These are phyloP conservation scores for Neofusicoccum cordaticola DNA, from an alignment of 2,329 filamentous ascomycete species.

Conservation along the genomic window DNA sequence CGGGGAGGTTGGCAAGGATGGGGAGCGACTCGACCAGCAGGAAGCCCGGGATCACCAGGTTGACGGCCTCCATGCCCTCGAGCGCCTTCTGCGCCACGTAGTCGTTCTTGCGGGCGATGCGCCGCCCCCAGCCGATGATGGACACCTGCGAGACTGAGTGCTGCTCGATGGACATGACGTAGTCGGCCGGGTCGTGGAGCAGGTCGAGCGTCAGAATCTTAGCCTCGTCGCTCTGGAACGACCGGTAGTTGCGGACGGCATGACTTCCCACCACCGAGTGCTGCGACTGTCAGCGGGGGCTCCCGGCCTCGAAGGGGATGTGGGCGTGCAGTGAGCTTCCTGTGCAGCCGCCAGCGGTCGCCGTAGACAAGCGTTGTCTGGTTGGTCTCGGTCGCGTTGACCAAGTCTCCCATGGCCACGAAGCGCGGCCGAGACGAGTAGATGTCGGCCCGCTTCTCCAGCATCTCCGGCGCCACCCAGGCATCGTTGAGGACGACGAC, in stretches of 20 bases:
- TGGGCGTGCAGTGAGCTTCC: constrained; percentile 18
- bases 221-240: constrained; percentile 21
- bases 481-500: constrained; percentile 25
- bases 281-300: background rate
- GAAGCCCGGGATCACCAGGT: constrained; percentile 20
- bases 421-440: constrained; percentile 31
- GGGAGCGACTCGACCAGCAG: constrained; percentile 21
- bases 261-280: constrained; percentile 21
- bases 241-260: constrained; percentile 20
- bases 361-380: constrained; percentile 21
- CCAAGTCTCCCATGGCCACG: constrained; percentile 30
- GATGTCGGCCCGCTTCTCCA: constrained; percentile 33
- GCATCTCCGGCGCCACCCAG: constrained; percentile 28
- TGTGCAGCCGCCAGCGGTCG: constrained; percentile 21
- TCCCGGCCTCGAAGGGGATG: background rate
- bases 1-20: constrained; percentile 13
- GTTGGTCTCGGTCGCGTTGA: background rate
- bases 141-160: constrained; percentile 20
- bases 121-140: constrained; percentile 22
- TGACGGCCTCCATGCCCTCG: constrained; percentile 20
- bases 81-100: constrained; percentile 21
- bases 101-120: constrained; percentile 20
- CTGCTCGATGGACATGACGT: constrained; percentile 21
- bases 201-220: constrained; percentile 21
- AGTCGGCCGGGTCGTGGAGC: constrained; percentile 16